Evolutionary conservation across 108 stramenopile genomes (phyloP), one percentile per base, ranked within the genome.

Genomic region (Phaeodactylum tricornutum): DNA sequence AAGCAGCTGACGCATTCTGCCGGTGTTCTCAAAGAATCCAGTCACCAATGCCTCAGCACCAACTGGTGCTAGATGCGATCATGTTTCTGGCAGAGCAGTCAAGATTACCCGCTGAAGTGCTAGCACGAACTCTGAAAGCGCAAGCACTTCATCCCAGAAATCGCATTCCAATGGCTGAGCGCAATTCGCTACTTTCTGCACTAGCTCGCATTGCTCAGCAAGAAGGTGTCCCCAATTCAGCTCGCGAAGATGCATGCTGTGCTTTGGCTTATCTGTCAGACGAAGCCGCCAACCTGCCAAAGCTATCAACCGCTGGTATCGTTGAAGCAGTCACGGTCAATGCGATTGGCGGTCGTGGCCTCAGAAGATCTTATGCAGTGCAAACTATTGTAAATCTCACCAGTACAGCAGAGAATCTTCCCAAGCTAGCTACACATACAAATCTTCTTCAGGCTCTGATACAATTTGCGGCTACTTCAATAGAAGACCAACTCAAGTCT

Each of bases 1-100:
- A 77, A 47, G 71, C 75, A 6, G 44, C 59, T 8, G 67, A 65
- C 16, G 75, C 75, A 7, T 72, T 71, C 44, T 45, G 41, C 15
- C 38, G 22, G 14, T 72, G 65, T 29, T 62, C 64, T 20, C 23
- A 27, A 15, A 28, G 47, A 2, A 32, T 77, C 11, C 27, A 33
- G n/a, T 41, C 66, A 6, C 38, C 51, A n/a, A 61, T 65, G 67
- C 25, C 55, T 17, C 53, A 68, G 23, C 57, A 72, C 59, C 29
- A 57, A 15, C 33, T 32, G 4, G 43, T 72, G 4, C 42, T 77
- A n/a, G 53, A 61, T 34, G 50, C 58, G 3, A 27, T 77, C 4
- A 48, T 48, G 0, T 30, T 61, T 11, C 39, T 71, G 32, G 39
- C 57, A 0, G 34, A 29, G 38, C 52, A 34, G 25, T 43, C 30